Base-by-base conservation (phyloP, 805 yeast genomes). In the Candida sithepensis region DNA sequence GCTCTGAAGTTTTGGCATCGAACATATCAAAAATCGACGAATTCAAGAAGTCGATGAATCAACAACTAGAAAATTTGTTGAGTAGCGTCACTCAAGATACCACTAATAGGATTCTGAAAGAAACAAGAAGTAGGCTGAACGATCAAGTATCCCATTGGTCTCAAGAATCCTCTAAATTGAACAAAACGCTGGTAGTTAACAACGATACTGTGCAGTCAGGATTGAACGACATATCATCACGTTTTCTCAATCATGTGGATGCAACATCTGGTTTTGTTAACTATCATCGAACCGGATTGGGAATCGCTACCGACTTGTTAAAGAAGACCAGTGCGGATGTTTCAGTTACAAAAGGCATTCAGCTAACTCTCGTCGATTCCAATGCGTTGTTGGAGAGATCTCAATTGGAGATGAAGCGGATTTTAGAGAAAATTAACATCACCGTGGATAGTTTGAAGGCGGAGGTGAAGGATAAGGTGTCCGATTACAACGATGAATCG, bases 181-280 rank as follows among this genome's bases (percentile, higher is more conserved):
- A 43, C 19, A 20, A 43, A n/a, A 19, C 33, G 10, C 39, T 51
- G 6, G 19, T 14, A 2, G 18, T 39, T 3, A 24, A 19, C 4
- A 26, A 34, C 2, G 20, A 7, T 9, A 14, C 20, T 1, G 8
- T 49, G 21, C 3, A 18, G 13, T 23, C 47, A 3, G 41, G 45
- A 10, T 10, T 52, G 7, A 14, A 24, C 14, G 39, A 44, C 19
- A 43, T 21, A 19, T 38, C 47, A 10, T 19, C 48, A 13, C 48
- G 41, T 8, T 13, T 51, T 6, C 19, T 39, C 18, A 47, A 42
- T 14, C 54, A 55, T 19, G 10, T 49, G 20, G 56, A 52, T 9
- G 42, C 59, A 4, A 50, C 41, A 16, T 20, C 48, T 7, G 55
- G 55, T 2, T 50, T 49, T 19, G 37, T 55, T 39, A 53, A 51